Conservation (phyloP, 1,139 yeast genomes). For the Pichia sp. region DNA sequence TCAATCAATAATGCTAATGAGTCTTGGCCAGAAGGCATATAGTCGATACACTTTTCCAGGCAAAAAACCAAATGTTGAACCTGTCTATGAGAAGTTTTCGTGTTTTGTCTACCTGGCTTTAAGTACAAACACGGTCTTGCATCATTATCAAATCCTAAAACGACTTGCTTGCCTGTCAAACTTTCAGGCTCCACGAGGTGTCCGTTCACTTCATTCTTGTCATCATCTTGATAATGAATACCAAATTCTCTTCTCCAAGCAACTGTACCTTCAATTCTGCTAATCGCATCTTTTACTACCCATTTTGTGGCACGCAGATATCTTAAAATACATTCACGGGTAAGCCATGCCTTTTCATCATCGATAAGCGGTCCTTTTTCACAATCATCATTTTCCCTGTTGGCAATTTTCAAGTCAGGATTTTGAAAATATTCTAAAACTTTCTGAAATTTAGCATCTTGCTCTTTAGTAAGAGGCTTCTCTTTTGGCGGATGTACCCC, state of each 20-base stretch:
- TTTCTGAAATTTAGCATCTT: slow-evolving; percentile 48
- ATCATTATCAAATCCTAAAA: slow-evolving; percentile 82
- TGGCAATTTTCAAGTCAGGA: slow-evolving; percentile 30
- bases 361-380: slow-evolving; percentile 35
- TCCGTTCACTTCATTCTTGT: slow-evolving; percentile 38
- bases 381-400: slow-evolving; percentile 32
- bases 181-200: slow-evolving; percentile 64
- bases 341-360: slow-evolving; percentile 81
- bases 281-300: slow-evolving; percentile 62
- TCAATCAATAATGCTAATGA: slow-evolving; percentile 83
- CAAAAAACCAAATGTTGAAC: slow-evolving; percentile 88
- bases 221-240: slow-evolving; percentile 32
- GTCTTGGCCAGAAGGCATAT: slow-evolving; percentile 95
- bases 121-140: slow-evolving; percentile 84
- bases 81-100: slow-evolving; percentile 77
- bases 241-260: slow-evolving; percentile 95
- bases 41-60: slow-evolving; percentile 84
- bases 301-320: slow-evolving; percentile 90
- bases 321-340: slow-evolving; percentile 80
- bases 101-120: slow-evolving; percentile 90
- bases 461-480: slow-evolving; percentile 42
- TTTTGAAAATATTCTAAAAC: slow-evolving; percentile 54
- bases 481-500: slow-evolving; percentile 46
- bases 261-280: slow-evolving; percentile 65
- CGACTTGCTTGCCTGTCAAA: slow-evolving; percentile 81